Base-by-base conservation (phyloP, 2,329 filamentous ascomycete genomes). In the Sclerotinia subarctica region DNA sequence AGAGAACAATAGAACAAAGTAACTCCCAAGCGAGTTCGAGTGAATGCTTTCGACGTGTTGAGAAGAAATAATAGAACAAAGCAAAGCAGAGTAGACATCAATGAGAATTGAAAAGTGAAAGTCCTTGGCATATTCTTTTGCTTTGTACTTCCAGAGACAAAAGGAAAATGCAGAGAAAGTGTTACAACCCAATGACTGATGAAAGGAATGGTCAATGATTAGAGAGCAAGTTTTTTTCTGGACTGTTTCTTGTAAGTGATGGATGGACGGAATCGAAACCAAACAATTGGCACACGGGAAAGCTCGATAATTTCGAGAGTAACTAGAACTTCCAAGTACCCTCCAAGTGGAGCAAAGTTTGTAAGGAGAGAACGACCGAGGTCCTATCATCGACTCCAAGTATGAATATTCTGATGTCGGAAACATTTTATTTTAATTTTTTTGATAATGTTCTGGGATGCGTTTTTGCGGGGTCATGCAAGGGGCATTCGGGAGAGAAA, bases 141-240 rank as follows among this genome's bases (percentile, higher is more conserved):
- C 47, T 67, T 67, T 67, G 65, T 63, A 63, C 57, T 63, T 26
- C 21, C 21, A 44, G 52, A 47, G 42, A 66, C 49, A 32, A 56
- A 64, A n/a, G 19, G 17, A 29, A n/a, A 10, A 5, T 42, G 15
- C n/a, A 38, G 38, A n/a, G 4, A n/a, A 21, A 17, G 49, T n/a
- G 29, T 56, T 47, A 62, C 53, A 35, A 26, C 17, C 35, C 21
- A 51, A n/a, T 26, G 29, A 38, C 51, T 66, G 42, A 29, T 29
- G 51, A 38, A 65, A 35, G 26, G 32, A 47, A 46, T 29, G 32
- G n/a, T n/a, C 29, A 66, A 60, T 10, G 35, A 66, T n/a, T 17
- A 42, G 64, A 46, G 64, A 59, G 32, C 17, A 35, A 24, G 26
- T 29, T 46, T 32, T 57, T 35, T 35, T 35, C 32, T n/a, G 26